Percentiles rank a stretch among this genome's conserved stretches.
Conservation (phyloP, 2,329 filamentous ascomycete genomes). For the Sarocladium strictum region DNA sequence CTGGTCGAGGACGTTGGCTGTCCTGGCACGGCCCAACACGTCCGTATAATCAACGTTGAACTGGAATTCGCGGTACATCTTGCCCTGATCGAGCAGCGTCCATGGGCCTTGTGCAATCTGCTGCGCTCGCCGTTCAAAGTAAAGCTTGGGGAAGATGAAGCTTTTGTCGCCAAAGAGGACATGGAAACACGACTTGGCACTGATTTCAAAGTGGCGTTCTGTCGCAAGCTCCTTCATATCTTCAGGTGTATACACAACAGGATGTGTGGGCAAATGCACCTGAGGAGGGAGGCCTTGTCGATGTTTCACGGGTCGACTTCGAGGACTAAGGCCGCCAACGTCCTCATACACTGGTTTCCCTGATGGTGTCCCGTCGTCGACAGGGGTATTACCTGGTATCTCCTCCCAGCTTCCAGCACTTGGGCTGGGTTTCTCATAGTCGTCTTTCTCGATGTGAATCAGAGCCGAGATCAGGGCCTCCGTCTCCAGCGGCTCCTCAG, state of each 20-base stretch:
- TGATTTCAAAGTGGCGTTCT: conserved; percentile 82
- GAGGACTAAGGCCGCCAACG: conserved; percentile 25
- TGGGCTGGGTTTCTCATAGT: conserved; percentile 54
- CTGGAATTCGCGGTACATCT: conserved; percentile 71
- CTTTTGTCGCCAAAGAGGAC: conserved; percentile 96
- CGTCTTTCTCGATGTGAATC: conserved; percentile 65
- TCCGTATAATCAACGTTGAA: conserved; percentile 68
- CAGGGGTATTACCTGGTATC: conserved; percentile 54
- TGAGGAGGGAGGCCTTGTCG: conserved; percentile 43
- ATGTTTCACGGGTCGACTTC: conserved; percentile 26
- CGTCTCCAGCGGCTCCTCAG: conserved; percentile 62
- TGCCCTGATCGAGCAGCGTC: conserved; percentile 62
- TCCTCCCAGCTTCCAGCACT: conserved; percentile 92
- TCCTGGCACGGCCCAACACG: conserved; percentile 56
- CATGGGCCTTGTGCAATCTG: conserved; percentile 84
- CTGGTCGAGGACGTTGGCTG: conserved; percentile 65
- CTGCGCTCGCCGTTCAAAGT: conserved; percentile 73
- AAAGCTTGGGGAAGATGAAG: conserved; percentile 85
- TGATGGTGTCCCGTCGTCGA: conserved; percentile 45
- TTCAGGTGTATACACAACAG: conserved; percentile 77
- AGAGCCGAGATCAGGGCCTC: conserved; percentile 67
- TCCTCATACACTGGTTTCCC: conserved; percentile 26
- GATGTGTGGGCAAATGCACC: conserved; percentile 75
- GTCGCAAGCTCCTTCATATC: conserved; percentile 71
- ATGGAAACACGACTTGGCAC: conserved; percentile 90